These are phyloP conservation scores for Zoysia japonica DNA, from an alignment of 176 grass and related monocot genomes.

Conservation along the genomic window DNA sequence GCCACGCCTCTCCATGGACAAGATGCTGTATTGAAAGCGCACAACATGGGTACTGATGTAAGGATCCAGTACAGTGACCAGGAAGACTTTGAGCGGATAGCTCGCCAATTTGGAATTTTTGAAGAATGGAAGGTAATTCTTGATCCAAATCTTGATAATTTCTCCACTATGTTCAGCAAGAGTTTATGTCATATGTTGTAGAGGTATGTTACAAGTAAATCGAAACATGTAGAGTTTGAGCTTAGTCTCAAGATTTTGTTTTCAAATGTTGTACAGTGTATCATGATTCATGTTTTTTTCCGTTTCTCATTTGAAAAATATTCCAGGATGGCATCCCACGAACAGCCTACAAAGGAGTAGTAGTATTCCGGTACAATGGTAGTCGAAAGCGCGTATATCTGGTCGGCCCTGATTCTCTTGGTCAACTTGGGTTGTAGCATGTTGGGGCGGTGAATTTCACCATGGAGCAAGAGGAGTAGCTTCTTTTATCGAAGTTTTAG, in stretches of 20 bases:
- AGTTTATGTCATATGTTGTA: constrained; percentile 11
- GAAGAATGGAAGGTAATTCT: constrained; percentile 96
- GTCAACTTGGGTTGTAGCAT: constrained; percentile 55
- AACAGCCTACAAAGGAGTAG: constrained; percentile 93
- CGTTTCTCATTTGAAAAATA: not conserved
- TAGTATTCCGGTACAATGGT: constrained; percentile 72
- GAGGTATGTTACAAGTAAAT: not conserved
- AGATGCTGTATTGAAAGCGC: constrained; percentile 66
- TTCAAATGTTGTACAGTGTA: not conserved
- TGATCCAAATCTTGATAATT: not conserved
- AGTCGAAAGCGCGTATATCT: constrained; percentile 69
- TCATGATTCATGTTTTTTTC: not conserved
- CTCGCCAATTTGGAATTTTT: constrained; percentile 94
- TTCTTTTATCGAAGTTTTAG: constrained; percentile 20
- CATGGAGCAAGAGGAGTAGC: not conserved
- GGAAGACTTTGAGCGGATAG: constrained; percentile 80
- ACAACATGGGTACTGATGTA: constrained; percentile 67
- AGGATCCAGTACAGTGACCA: constrained; percentile 80
- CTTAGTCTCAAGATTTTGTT: constrained; percentile 1
- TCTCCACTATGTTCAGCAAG: not conserved
- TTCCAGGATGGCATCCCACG: constrained; percentile 85
- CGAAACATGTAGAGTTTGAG: not conserved
- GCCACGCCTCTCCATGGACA: constrained; percentile 72
- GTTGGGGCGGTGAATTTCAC: not conserved
- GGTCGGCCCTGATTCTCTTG: constrained; percentile 60